phyloP scores from a whole-genome alignment of 768 basidiomycete genomes.

The Amanita pseudoporphyria region DNA sequence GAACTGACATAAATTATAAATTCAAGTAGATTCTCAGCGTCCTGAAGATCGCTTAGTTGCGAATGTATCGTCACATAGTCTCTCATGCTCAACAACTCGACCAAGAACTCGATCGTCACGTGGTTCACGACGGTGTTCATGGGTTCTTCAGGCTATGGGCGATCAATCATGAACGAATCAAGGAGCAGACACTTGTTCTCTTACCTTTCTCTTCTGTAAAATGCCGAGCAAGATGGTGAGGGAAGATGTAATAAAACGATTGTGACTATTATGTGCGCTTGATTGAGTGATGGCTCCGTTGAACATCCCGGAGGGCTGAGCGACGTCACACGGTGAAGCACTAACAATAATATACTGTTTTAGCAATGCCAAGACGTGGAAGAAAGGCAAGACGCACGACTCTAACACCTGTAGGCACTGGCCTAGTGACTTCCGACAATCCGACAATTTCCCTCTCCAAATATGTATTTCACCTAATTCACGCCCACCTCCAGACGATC shows the following conservation, averaged over 20 bases:
- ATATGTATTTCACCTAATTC: too few species aligned
- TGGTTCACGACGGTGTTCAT: neutral
- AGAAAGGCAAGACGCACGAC: too few species aligned
- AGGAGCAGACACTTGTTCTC: neutral
- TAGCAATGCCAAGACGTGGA: too few species aligned
- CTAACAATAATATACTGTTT: too few species aligned
- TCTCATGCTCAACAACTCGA: neutral
- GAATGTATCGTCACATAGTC: neutral
- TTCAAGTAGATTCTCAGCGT: neutral
- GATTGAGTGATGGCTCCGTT: neutral
- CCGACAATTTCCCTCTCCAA: too few species aligned
- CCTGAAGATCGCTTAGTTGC: neutral
- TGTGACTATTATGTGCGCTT: neutral
- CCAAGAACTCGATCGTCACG: neutral
- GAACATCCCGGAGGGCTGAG: neutral
- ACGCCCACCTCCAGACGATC: too few species aligned
- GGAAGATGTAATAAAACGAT: neutral
- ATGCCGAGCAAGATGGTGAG: slow-evolving; percentile 1
- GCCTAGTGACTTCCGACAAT: too few species aligned
- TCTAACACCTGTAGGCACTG: too few species aligned
- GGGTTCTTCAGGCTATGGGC: neutral
- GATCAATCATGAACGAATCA: neutral
- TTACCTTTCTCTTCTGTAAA: neutral
- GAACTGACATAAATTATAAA: neutral
- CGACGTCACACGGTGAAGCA: too few species aligned